Percentiles rank a stretch among this genome's conserved stretches.
These are phyloP conservation scores for Tuber borchii DNA, from an alignment of 495 filamentous ascomycete species.

Conservation along the genomic window DNA sequence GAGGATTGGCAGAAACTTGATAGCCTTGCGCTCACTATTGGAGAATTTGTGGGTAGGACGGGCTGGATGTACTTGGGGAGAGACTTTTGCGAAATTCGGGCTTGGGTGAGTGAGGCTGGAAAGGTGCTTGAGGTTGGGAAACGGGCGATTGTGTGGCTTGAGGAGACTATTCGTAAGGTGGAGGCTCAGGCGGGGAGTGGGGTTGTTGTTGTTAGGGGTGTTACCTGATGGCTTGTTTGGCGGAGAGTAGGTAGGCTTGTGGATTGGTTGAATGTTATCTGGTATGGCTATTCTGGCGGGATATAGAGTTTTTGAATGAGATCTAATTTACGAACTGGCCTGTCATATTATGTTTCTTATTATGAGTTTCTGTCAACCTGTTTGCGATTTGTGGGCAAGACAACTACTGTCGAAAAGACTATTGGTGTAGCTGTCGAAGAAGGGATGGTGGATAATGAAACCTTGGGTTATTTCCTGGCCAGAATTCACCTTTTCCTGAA, in stretches of 20 bases:
- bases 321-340: background rate
- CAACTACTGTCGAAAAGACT: conserved; percentile 48
- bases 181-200: background rate
- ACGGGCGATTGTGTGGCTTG: background rate
- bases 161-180: background rate
- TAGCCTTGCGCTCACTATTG: background rate
- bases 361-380: background rate
- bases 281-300: background rate
- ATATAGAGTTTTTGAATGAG: background rate
- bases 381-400: conserved; percentile 50
- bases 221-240: background rate
- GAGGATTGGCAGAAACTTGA: background rate
- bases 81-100: background rate
- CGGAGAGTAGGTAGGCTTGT: background rate
- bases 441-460: conserved; percentile 62
- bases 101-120: background rate
- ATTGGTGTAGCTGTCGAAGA: conserved; percentile 57
- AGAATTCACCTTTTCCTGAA: conserved; percentile 59
- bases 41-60: background rate
- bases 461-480: conserved; percentile 63
- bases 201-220: background rate
- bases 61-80: background rate
- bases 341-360: background rate
- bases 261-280: background rate
- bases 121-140: background rate